Evolutionary conservation across 768 basidiomycete genomes (phyloP), one percentile per base, ranked within the genome.

Genomic region (Daedalea quercina): DNA sequence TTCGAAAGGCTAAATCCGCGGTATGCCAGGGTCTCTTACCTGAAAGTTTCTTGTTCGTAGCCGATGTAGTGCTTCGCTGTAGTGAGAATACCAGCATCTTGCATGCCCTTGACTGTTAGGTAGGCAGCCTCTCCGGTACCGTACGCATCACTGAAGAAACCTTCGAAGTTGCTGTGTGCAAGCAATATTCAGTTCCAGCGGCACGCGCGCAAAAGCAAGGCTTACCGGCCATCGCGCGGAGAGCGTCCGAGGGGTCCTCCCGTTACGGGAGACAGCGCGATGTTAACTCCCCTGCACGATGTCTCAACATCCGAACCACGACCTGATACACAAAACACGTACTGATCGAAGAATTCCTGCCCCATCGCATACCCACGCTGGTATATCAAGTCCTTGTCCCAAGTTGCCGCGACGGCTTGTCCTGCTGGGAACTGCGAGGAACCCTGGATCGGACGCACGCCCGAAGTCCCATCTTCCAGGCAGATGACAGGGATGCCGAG

Each of bases 81-180:
- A 0, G 90, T 89, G 61, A 90, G 88, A 0, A 91, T 87, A 33
- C 93, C 92, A 9, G 68, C 75, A 19, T 73, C 66, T 63, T 95
- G 93, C 68, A 94, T 70, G 17, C 93, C 93, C 13, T 85, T 69
- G 53, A 94, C 79, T 0, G 91, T 94, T 65, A 91, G 86, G 52
- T 79, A 85, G 0, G 83, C 78, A 7, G 76, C 72, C 62, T 90
- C 90, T 8, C 94, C 91, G 15, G 81, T 65, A 17, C 94, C 71
- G 70, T 82, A 95, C 0, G 94, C 94, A 65, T 96, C 93, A 7
- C 79, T 90, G 25, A 17, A 40, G 37, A 40, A 40, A 3, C 37
- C 92, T 91, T 52, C 53, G 17, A 40, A 40, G 37, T 15, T 17
- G 15, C 37, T 40, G 17, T 15, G 37, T 17, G 19, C 37, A 6